phyloP scores from a whole-genome alignment of 2,329 filamentous ascomycete species.

The Rhynchosporium graminicola region DNA sequence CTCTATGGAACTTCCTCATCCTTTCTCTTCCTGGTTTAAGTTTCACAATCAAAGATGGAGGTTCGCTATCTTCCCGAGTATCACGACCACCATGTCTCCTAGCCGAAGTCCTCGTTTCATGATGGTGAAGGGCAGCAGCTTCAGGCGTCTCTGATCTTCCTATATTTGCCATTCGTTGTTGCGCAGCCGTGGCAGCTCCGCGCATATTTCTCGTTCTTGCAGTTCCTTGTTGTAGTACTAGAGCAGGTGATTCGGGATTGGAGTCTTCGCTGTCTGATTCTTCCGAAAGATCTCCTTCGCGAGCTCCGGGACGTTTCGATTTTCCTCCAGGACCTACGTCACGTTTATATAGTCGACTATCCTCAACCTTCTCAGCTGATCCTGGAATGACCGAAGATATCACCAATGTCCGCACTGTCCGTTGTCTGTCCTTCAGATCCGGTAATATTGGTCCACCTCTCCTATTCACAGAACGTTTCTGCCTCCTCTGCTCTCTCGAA shows the following conservation, averaged over 20 bases:
- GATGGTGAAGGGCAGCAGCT: slow-evolving; percentile 64
- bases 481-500: slow-evolving; percentile 86
- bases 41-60: slow-evolving; percentile 67
- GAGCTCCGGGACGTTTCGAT: slow-evolving; percentile 51
- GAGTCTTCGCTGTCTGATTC: slow-evolving; percentile 93
- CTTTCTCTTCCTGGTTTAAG: slow-evolving; percentile 73
- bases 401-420: slow-evolving; percentile 88
- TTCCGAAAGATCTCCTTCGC: slow-evolving; percentile 69
- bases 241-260: slow-evolving; percentile 79
- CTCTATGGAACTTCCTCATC: slow-evolving; percentile 65
- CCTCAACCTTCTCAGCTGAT: slow-evolving; percentile 75
- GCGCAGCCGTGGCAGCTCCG: slow-evolving; percentile 81
- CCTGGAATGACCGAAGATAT: slow-evolving; percentile 93
- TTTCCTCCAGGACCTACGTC: slow-evolving; percentile 59
- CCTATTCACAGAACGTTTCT: slow-evolving; percentile 93
- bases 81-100: slow-evolving; percentile 61
- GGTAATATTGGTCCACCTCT: slow-evolving; percentile 89
- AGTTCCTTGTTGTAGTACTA: slow-evolving; percentile 70
- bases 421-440: slow-evolving; percentile 92
- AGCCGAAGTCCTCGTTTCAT: slow-evolving; percentile 70
- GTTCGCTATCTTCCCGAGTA: slow-evolving; percentile 75
- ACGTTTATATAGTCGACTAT: slow-evolving; percentile 84
- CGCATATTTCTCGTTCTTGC: slow-evolving; percentile 86
- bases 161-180: slow-evolving; percentile 81
- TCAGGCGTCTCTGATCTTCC: slow-evolving; percentile 91